Percentiles rank a stretch among this genome's conserved stretches.
Conservation (phyloP, 2,329 filamentous ascomycete species). For the Aspergillus fumigatus region DNA sequence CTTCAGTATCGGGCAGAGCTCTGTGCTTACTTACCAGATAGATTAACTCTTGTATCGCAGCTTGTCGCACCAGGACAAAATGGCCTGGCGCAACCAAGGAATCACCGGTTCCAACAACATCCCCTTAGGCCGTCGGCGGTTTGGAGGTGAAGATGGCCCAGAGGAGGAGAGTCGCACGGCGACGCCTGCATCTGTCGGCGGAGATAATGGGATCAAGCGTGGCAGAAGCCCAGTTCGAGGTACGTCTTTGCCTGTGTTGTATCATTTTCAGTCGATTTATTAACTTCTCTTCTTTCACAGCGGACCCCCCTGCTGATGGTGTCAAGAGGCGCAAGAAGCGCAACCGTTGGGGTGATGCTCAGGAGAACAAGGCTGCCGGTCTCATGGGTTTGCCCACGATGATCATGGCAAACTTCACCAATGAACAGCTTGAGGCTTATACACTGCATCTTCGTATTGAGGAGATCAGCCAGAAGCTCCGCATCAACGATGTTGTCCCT, state of each 20-base stretch:
- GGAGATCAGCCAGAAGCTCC: slow-evolving; percentile 98
- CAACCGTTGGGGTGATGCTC: slow-evolving; percentile 95
- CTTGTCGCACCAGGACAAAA: slow-evolving; percentile 24
- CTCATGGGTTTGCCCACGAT: slow-evolving; percentile 96
- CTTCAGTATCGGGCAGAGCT: background rate
- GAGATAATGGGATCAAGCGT: slow-evolving; percentile 63
- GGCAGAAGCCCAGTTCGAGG: slow-evolving; percentile 86
- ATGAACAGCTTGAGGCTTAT: slow-evolving; percentile 96
- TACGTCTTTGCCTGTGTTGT: slow-evolving; percentile 41
- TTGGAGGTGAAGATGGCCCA: slow-evolving; percentile 61
- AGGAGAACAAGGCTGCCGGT: slow-evolving; percentile 97
- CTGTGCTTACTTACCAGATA: slow-evolving; percentile 2
- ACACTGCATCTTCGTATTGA: slow-evolving; percentile 95
- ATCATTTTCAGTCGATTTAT: slow-evolving; percentile 6
- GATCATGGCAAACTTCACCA: slow-evolving; percentile 96
- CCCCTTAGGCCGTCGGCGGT: slow-evolving; percentile 79
- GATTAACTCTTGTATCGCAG: slow-evolving; percentile 4
- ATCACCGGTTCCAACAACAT: slow-evolving; percentile 99
- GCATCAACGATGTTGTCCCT: slow-evolving; percentile 97
- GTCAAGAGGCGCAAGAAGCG: slow-evolving; percentile 92
- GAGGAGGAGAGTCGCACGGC: slow-evolving; percentile 44
- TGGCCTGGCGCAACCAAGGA: slow-evolving; percentile 67
- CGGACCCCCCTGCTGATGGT: slow-evolving; percentile 62
- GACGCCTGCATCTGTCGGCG: slow-evolving; percentile 44
- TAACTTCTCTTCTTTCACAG: slow-evolving; percentile 23